Evolutionary conservation across 352 stramenopile species (phyloP), one percentile per base, ranked within the genome.

Genomic region (Peronospora farinosa): DNA sequence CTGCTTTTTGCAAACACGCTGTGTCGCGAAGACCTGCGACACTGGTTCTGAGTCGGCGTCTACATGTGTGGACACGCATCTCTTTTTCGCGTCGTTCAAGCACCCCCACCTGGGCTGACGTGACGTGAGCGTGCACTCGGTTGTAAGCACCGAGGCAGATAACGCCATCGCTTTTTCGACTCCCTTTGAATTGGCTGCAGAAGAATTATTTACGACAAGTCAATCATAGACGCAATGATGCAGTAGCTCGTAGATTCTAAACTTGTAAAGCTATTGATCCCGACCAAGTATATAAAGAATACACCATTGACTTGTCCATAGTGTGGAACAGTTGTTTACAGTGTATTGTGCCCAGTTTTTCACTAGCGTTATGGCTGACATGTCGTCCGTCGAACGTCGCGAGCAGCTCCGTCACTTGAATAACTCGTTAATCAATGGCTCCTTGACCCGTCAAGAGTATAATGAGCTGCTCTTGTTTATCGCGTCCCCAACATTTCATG

Each of bases 61-160:
- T 16, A 38, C 43, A 30, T 82, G 72, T 31, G 65, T 72, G 19
- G 70, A 86, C 38, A 67, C 72, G 17, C 57, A 77, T 46, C 60
- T 86, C 36, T 86, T 90, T 53, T 89, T 88, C 30, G 61, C 67
- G 7, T 69, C 77, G 46, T 87, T 72, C 69, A 92, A 88, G 58
- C 39, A 74, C 33, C 30, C 7, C 27, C 4, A 31, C 7, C 27
- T 7, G 27, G 27, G 27, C 5, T n/a, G n/a, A n/a, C n/a, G n/a
- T n/a, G n/a, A n/a, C n/a, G n/a, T n/a, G 40, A 15, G 16, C 35
- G 65, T 44, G 16, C 40, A 51, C 15, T 65, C 56, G 9, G 17
- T 56, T 37, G 35, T 39, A 9, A 65, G 63, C 35, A 52, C 40
- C 0, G 12, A 61, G 33, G 6, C 17, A 12, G 52, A 54, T 9